Conservation (phyloP, 371 early-diverging fungal species). For the Syncephalastrum contaminatum region DNA sequence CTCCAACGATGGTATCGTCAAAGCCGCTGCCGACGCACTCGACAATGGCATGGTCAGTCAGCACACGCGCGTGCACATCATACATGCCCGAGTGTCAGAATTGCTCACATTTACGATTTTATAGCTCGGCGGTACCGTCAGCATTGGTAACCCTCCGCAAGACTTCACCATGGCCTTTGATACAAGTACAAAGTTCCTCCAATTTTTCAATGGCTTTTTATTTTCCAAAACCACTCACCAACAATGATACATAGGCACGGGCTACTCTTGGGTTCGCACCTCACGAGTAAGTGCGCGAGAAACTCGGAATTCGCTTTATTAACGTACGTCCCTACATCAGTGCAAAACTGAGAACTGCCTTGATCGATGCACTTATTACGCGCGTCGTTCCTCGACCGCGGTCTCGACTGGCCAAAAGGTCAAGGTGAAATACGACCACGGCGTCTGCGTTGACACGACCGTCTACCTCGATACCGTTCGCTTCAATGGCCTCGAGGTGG, state of each 20-base stretch:
- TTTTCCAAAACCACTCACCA: conserved; percentile 9
- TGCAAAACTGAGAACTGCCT: conserved; percentile 16
- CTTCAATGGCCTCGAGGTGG: conserved; percentile 33
- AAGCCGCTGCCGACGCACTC: conserved; percentile 20
- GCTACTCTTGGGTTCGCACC: conserved; percentile 50
- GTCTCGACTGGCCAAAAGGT: conserved; percentile 29
- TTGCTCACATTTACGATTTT: background rate
- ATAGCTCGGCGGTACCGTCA: conserved; percentile 47
- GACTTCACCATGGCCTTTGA: conserved; percentile 46
- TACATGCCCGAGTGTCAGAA: background rate
- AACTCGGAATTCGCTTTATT: background rate
- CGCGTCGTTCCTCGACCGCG: conserved; percentile 30
- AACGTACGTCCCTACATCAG: conserved; percentile 2
- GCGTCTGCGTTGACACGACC: conserved; percentile 43
- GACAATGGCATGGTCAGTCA: conserved; percentile 20
- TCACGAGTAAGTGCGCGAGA: conserved; percentile 25
- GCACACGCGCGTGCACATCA: no score
- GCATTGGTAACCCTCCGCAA: conserved; percentile 43
- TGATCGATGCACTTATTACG: conserved; percentile 44
- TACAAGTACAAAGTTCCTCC: conserved; percentile 30
- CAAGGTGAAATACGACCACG: conserved; percentile 40
- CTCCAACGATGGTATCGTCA: conserved; percentile 11
- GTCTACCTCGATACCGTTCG: conserved; percentile 40
- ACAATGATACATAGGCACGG: conserved; percentile 23
- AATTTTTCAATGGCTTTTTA: background rate